Percentiles rank a stretch among this genome's conserved stretches.
Conservation (phyloP, 768 basidiomycete species). For the Tylopilus rubrobrunneus region DNA sequence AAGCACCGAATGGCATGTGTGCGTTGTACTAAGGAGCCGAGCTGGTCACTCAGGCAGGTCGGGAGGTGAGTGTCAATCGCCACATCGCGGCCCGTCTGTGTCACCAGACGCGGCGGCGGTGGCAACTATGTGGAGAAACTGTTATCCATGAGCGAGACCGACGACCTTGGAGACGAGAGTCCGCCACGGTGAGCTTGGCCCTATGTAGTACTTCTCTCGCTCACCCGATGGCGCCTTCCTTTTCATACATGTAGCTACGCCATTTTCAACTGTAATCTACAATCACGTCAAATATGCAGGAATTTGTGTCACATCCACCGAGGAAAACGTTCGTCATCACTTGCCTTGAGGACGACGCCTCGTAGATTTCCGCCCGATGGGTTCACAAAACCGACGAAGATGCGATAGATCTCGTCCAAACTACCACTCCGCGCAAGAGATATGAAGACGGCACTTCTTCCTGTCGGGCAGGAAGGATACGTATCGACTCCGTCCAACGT, state of each 20-base stretch:
- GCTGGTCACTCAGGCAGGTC: background rate
- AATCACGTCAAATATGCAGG: constrained; percentile 23
- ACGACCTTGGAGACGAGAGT: background rate
- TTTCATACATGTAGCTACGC: background rate
- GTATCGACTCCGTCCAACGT: constrained; percentile 11
- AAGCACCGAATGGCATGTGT: constrained; percentile 1
- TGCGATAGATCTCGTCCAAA: constrained; percentile 40
- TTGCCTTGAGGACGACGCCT: constrained; percentile 34
- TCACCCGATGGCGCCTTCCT: constrained; percentile 8
- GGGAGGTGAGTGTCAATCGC: background rate
- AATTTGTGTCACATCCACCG: constrained; percentile 43
- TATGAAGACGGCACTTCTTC: background rate
- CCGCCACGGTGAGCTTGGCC: background rate
- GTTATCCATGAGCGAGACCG: background rate
- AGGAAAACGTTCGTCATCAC: constrained; percentile 25
- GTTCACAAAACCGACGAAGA: constrained; percentile 26
- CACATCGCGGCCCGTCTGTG: background rate
- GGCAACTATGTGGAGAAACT: constrained; percentile 17
- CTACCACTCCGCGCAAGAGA: background rate
- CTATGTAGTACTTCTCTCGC: background rate
- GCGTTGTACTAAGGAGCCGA: background rate
- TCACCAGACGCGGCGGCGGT: background rate
- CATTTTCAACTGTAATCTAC: background rate
- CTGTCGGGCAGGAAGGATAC: background rate
- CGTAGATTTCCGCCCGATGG: constrained; percentile 20